Evolutionary conservation across 2,329 filamentous ascomycete species (phyloP).

Genomic region (Pyrenochaeta sp.): DNA sequence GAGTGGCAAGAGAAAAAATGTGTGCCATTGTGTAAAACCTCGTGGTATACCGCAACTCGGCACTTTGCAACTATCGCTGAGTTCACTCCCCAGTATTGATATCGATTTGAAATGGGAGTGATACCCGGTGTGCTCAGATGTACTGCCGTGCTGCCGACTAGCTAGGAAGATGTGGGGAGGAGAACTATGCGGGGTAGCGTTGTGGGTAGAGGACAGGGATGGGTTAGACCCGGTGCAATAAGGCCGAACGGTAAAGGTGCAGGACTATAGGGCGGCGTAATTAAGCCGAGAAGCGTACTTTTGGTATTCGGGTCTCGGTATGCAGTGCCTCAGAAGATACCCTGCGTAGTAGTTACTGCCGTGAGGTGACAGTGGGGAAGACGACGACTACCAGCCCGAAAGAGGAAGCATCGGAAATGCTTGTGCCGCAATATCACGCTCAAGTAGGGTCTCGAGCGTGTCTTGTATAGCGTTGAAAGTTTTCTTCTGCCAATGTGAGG

Average conservation of each 20-base stretch:
- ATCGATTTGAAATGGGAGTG: too few species aligned
- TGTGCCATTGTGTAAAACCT: slow-evolving; percentile 43
- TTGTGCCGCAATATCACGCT: too few species aligned
- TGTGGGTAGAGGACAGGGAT: slow-evolving; percentile 6
- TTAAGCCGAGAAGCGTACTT: slow-evolving; percentile 1
- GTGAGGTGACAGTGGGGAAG: not conserved
- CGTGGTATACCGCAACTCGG: too few species aligned
- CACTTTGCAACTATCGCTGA: not conserved
- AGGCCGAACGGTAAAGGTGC: slow-evolving; percentile 5
- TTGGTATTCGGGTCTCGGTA: not conserved
- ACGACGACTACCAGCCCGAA: too few species aligned
- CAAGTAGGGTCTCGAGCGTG: too few species aligned
- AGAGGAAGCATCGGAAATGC: too few species aligned
- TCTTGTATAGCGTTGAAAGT: too few species aligned
- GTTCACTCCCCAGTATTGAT: not conserved
- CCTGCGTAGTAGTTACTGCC: not conserved
- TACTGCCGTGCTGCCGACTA: slow-evolving; percentile 7
- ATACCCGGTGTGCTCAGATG: slow-evolving; percentile 6
- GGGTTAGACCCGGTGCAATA: slow-evolving; percentile 12
- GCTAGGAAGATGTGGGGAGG: slow-evolving; percentile 16
- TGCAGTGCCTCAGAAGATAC: not conserved
- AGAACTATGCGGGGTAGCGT: slow-evolving; percentile 18
- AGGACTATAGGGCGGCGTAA: not conserved
- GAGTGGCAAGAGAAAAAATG: slow-evolving; percentile 40
- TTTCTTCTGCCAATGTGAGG: too few species aligned